Percentiles rank a stretch among this genome's conserved stretches.
These are phyloP conservation scores for Paramyrothecium roridum DNA, from an alignment of 2,329 filamentous ascomycete species.

Conservation along the genomic window DNA sequence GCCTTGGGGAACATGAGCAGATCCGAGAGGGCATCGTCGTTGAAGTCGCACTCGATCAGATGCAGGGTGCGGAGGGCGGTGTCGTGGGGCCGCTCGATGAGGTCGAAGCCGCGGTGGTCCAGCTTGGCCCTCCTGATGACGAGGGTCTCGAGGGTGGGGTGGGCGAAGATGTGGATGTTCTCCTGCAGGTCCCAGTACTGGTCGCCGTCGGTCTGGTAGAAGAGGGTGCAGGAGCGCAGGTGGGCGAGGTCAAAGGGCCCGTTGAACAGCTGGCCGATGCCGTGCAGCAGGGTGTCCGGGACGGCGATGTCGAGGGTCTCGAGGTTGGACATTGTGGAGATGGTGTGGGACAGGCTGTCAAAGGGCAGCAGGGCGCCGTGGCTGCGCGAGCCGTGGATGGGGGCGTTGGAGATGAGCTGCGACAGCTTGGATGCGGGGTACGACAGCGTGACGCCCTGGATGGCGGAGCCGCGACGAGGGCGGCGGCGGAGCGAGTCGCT, in stretches of 20 bases:
- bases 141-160: slow-evolving; percentile 44
- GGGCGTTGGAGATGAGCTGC: slow-evolving; percentile 34
- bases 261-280: slow-evolving; percentile 47
- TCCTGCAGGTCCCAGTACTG: slow-evolving; percentile 48
- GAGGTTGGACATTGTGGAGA: slow-evolving; percentile 48
- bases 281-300: slow-evolving; percentile 37
- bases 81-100: slow-evolving; percentile 43
- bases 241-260: slow-evolving; percentile 48
- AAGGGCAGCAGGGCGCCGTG: slow-evolving; percentile 24
- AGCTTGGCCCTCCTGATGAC: slow-evolving; percentile 41
- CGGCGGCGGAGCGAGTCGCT: slow-evolving; percentile 43
- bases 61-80: slow-evolving; percentile 40
- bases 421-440: slow-evolving; percentile 41
- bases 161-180: slow-evolving; percentile 49
- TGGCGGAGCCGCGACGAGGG: slow-evolving; percentile 43
- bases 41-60: slow-evolving; percentile 49
- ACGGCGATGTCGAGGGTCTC: slow-evolving; percentile 43
- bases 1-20: slow-evolving; percentile 39
- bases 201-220: slow-evolving; percentile 40
- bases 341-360: slow-evolving; percentile 42
- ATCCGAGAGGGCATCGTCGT: slow-evolving; percentile 35
- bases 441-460: slow-evolving; percentile 40
- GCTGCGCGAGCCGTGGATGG: slow-evolving; percentile 26
- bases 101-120: slow-evolving; percentile 44
- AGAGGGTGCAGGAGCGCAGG: slow-evolving; percentile 42